Percentiles rank a stretch among this genome's conserved stretches.
phyloP scores from a whole-genome alignment of 1,284 basidiomycete species.

The Apiotrichum gracile region DNA sequence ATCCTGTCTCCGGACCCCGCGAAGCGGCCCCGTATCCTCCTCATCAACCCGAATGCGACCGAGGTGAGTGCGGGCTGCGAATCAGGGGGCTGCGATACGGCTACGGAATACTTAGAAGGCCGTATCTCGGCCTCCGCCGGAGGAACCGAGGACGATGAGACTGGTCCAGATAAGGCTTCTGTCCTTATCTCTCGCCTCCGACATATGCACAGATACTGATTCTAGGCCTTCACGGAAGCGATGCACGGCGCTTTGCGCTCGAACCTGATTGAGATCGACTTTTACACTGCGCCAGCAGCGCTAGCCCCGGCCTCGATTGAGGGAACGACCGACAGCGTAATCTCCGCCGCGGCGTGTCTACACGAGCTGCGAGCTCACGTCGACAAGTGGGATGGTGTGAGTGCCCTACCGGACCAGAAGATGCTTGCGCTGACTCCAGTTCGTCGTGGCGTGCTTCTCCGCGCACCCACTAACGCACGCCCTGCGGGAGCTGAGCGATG shows the following conservation, averaged over 20 bases:
- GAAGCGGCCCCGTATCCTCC: constrained; percentile 37
- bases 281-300: constrained; percentile 48
- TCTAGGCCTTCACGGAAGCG: constrained; percentile 15
- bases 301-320: constrained; percentile 48
- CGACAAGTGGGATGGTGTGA: constrained; percentile 23
- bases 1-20: constrained; percentile 5
- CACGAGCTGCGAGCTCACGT: constrained; percentile 13
- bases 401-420: too few species aligned
- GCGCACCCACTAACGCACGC: constrained; percentile 51
- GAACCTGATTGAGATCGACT: constrained; percentile 24
- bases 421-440: constrained; percentile 30
- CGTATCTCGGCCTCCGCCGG: too few species aligned
- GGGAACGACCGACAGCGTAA: constrained; percentile 45
- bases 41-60: constrained; percentile 55
- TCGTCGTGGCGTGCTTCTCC: constrained; percentile 54
- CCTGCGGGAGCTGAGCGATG: constrained; percentile 43
- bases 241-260: constrained; percentile 4
- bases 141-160: too few species aligned
- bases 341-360: constrained; percentile 47
- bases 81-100: too few species aligned
- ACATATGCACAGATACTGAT: neutral
- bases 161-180: too few species aligned
- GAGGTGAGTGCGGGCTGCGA: constrained; percentile 15
- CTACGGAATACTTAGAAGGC: too few species aligned
- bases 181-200: too few species aligned